phyloP scores from a whole-genome alignment of 352 stramenopile genomes.

The Globisporangium perplexum region DNA sequence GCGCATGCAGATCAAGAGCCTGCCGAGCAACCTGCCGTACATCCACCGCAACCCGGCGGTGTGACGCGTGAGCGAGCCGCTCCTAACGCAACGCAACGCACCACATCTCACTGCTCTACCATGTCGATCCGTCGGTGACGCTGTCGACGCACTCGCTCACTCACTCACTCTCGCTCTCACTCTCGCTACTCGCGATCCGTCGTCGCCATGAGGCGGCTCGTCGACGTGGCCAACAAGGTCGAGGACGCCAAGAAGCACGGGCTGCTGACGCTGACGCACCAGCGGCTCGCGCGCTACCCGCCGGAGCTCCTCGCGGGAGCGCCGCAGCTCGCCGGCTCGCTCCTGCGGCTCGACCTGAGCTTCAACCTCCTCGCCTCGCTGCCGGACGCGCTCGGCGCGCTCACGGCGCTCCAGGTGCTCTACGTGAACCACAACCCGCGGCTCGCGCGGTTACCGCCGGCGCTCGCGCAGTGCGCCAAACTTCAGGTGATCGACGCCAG shows the following conservation, averaged over 20 bases:
- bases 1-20: conserved; percentile 85
- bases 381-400: conserved; percentile 42
- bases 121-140: neutral
- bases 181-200: too few relatives aligned
- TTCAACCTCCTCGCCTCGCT: conserved; percentile 68
- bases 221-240: conserved; percentile 38
- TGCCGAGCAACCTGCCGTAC: conserved; percentile 91
- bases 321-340: conserved; percentile 20
- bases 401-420: conserved; percentile 63
- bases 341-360: conserved; percentile 76
- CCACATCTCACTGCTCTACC: neutral
- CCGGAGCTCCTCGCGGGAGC: conserved; percentile 23
- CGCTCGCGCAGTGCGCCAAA: conserved; percentile 54
- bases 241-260: conserved; percentile 55
- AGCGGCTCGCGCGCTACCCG: conserved; percentile 34
- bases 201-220: conserved; percentile 16
- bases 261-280: conserved; percentile 50
- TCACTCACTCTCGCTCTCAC: neutral
- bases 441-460: conserved; percentile 38
- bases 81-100: neutral
- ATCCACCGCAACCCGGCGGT: conserved; percentile 93
- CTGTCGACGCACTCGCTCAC: neutral
- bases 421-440: conserved; percentile 84
- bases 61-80: conserved; percentile 20
- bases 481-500: conserved; percentile 75